Evolutionary conservation across 495 filamentous ascomycete species (phyloP).

Genomic region (Jackrogersella multiformis): DNA sequence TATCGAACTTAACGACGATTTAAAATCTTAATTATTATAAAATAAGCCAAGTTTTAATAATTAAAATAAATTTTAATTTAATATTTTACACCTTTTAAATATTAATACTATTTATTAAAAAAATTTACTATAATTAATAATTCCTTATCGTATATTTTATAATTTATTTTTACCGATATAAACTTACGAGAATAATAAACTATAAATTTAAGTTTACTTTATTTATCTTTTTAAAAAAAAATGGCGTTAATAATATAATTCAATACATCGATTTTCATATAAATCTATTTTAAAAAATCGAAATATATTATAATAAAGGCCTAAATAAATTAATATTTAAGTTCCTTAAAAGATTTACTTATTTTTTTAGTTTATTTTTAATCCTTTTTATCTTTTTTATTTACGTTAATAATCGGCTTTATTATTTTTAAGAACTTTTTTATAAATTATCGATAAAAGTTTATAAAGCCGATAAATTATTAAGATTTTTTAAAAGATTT

Average conservation of each 20-base stretch:
- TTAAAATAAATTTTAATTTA: neutral
- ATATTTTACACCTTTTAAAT: neutral
- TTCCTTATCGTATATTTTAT: slow-evolving; percentile 20
- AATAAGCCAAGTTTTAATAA: neutral
- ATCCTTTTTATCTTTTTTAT: neutral
- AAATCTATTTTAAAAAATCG: neutral
- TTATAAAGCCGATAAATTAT: neutral
- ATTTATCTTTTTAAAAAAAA: neutral
- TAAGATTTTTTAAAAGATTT: neutral
- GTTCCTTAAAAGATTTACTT: neutral
- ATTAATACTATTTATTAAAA: neutral
- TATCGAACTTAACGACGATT: too few relatives aligned
- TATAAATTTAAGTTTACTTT: neutral
- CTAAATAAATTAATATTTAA: neutral
- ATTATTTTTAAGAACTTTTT: neutral
- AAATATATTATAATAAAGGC: neutral
- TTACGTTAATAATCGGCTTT: neutral
- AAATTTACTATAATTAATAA: neutral
- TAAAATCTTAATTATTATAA: neutral
- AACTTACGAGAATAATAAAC: neutral
- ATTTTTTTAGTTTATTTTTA: neutral
- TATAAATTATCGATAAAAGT: neutral
- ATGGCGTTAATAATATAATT: neutral
- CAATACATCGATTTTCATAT: neutral
- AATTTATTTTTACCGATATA: neutral